These are phyloP conservation scores for Yarrowia osloensis DNA, from an alignment of 805 yeast genomes.

Conservation along the genomic window DNA sequence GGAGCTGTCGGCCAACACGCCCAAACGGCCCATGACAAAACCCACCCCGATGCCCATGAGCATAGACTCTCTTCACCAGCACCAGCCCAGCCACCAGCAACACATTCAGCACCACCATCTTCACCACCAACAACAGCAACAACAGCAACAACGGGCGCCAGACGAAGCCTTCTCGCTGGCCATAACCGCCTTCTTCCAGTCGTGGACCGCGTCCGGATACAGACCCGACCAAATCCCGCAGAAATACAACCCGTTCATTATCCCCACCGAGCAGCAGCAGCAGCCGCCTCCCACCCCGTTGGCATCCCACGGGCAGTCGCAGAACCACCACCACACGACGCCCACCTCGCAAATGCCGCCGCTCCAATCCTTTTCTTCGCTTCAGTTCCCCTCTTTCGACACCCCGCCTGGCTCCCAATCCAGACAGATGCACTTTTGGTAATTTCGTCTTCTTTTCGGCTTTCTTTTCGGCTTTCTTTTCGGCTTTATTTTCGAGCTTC, in stretches of 20 bases:
- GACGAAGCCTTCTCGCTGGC: slow-evolving; percentile 26
- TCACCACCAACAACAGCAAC: background rate
- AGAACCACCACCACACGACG: background rate
- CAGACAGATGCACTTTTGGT: slow-evolving; percentile 8
- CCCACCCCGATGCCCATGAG: slow-evolving; percentile 27
- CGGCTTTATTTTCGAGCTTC: too few relatives aligned
- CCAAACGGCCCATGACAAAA: slow-evolving; percentile 19
- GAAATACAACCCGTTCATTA: slow-evolving; percentile 27
- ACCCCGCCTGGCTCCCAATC: background rate
- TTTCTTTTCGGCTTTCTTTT: too few relatives aligned
- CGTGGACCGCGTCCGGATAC: slow-evolving; percentile 29
- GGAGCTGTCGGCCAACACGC: slow-evolving; percentile 14
- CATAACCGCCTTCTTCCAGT: slow-evolving; percentile 25
- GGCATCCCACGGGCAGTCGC: slow-evolving; percentile 12
- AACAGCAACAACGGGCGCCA: background rate
- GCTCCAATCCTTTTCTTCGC: slow-evolving; percentile 22
- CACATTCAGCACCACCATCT: background rate
- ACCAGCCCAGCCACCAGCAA: background rate
- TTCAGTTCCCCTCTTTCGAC: slow-evolving; percentile 14
- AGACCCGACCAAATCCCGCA: slow-evolving; percentile 27
- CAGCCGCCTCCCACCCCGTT: slow-evolving; percentile 16
- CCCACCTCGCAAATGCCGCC: slow-evolving; percentile 25
- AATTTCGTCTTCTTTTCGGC: background rate
- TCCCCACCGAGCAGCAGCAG: slow-evolving; percentile 29
- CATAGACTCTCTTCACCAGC: slow-evolving; percentile 7